Base-by-base conservation (phyloP, 78 protist species). In the Diacronema lutheri region DNA sequence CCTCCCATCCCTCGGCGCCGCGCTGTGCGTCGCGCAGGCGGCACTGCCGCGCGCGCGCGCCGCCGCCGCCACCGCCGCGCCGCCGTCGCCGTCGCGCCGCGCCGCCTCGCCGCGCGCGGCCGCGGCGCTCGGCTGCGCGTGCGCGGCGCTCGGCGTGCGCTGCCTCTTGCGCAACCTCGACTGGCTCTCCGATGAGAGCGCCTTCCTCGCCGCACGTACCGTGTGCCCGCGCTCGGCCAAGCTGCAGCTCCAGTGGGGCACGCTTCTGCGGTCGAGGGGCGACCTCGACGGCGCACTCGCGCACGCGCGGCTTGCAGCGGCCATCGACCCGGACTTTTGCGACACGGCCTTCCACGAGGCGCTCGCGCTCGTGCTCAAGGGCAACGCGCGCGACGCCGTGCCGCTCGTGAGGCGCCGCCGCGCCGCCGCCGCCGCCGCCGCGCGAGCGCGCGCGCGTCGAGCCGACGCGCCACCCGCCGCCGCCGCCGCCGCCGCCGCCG, bases 1-100 rank as follows among this genome's bases (percentile, higher is more conserved):
- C 86, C 11, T 82, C 20, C 86, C 76, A 37, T 44, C 86, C 29
- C 38, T 44, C 60, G 80, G 80, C 33, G 11, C 16, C 21, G 35
- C 5, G 4, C 0, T 72, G 57, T 60, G 41, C 60, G 33, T 72
- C 37, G 61, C 46, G 13, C 19, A 20, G 31, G 12, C 1, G 25
- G 4, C 3, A 0, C 19, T 12, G 65, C 65, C 65, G 65, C n/a
- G n/a, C n/a, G 12, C 31, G 10, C 31, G 29, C 31, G 9, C 64
- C 31, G 26, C 31, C 31, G 29, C 26, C 64, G 29, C 26, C 4
- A 20, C 19, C 31, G 31, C 26, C 31, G 64, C 64, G 29, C 64
- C 64, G 10, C 64, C 31, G 29, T 9, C 26, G 10, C 29, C 64
- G 10, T 4, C 6, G 29, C 31, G 29, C 31, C 31, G 29, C 31